Base-by-base conservation (phyloP, 2,329 filamentous ascomycete species). In the Hypoxylon sp. region DNA sequence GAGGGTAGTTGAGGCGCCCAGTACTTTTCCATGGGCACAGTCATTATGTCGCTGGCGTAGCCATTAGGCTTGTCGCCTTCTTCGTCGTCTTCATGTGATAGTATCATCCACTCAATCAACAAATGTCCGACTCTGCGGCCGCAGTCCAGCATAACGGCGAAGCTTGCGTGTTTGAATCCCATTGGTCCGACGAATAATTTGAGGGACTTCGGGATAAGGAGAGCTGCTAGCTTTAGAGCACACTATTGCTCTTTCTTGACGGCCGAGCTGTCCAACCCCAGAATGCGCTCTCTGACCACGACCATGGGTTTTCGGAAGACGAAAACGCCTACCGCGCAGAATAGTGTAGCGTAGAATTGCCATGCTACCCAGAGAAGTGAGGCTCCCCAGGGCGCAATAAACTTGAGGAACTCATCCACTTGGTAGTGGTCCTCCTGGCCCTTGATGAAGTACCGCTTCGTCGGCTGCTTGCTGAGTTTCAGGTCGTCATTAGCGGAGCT, bases 361-460 rank as follows among this genome's bases (percentile, higher is more conserved):
- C 87, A 91, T 0, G 74, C 8, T 2, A 85, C 69, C 79, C 87
- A 83, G 1, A 91, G 32, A 24, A 87, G 75, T 6, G 83, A 79
- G 0, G 88, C 89, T 0, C 90, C 80, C 0, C 87, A 85, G 10
- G 91, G 89, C 15, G 87, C 74, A 17, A 94, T 73, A 75, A 97
- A 96, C 73, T 91, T 90, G 67, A 95, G 82, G 69, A 90, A 91
- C 72, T 97, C 91, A 53, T 89, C 90, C 0, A 89, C 84, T 74
- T 95, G 92, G 75, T 97, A 97, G 6, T 94, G 81, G 76, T 97
- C 93, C 71, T 97, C 90, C 77, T 97, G 94, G 17, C 84, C 86
- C 6, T 84, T 79, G 69, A 97, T 94, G 76, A 90, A 92, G 81
- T 94, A 96, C 64, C 85, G 85, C 21, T 74, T 79, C 6, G 51